Percentiles rank a stretch among this genome's conserved stretches.
Conservation (phyloP, 805 yeast species). For the Lachancea sp. region DNA sequence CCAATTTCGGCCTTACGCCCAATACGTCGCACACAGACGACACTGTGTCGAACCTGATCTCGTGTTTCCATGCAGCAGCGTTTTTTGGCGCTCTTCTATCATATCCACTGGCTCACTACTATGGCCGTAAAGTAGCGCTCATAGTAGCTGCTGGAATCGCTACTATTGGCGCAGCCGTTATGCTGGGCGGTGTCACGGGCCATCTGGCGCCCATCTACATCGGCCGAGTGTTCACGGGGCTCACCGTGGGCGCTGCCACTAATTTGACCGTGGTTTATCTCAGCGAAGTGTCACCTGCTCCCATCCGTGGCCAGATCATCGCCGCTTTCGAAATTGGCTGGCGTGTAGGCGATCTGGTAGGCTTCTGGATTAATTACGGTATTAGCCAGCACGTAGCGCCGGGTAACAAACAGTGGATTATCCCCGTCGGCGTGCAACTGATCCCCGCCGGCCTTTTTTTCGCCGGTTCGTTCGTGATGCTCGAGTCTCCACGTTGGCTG, state of each 20-base stretch:
- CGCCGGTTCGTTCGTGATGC: conserved; percentile 35
- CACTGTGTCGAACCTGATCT: conserved; percentile 39
- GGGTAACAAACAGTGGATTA: conserved; percentile 39
- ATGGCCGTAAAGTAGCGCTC: conserved; percentile 38
- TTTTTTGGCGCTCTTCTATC: conserved; percentile 42
- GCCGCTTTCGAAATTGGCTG: conserved; percentile 45
- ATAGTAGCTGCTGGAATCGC: conserved; percentile 37
- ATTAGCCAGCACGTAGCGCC: conserved; percentile 32
- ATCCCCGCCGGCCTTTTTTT: conserved; percentile 41
- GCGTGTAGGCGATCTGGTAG: conserved; percentile 44
- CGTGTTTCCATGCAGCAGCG: conserved; percentile 48
- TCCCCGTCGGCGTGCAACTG: conserved; percentile 43
- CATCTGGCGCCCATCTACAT: conserved; percentile 45
- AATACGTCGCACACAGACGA: conserved; percentile 26
- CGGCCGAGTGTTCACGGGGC: conserved; percentile 47
- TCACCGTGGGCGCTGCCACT: conserved; percentile 48
- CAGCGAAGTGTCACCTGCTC: conserved; percentile 40
- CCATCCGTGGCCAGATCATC: conserved; percentile 40
- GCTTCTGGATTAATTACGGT: conserved; percentile 47
- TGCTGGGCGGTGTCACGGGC: conserved; percentile 32
- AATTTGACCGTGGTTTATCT: conserved; percentile 45
- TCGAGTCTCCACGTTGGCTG: conserved; percentile 44
- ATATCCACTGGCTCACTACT: conserved; percentile 38
- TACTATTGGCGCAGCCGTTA: conserved; percentile 40
- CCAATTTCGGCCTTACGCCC: conserved; percentile 39